Conservation (phyloP, 805 yeast species). For the Nakazawaea ambrosiae region DNA sequence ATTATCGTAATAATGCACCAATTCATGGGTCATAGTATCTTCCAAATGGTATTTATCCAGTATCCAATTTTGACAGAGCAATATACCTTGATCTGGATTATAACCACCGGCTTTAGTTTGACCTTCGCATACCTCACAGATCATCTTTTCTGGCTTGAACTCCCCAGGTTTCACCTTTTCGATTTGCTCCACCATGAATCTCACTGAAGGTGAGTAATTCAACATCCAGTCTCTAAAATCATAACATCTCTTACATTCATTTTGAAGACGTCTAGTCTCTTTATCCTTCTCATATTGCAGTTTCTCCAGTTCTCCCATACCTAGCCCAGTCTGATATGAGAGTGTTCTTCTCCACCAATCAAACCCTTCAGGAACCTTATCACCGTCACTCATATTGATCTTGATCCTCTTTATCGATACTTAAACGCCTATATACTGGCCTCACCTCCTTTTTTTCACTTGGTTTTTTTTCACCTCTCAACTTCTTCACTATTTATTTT, state of each 20-base stretch:
- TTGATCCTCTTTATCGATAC: too few relatives aligned
- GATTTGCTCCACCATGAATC: constrained; percentile 82
- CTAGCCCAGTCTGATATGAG: constrained; percentile 65
- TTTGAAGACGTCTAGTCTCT: constrained; percentile 32
- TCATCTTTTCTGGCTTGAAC: constrained; percentile 43
- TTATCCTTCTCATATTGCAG: constrained; percentile 51
- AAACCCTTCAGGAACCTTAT: constrained; percentile 24
- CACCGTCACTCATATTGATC: constrained; percentile 3
- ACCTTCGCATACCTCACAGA: constrained; percentile 81
- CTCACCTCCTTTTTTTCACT: neutral
- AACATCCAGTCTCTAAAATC: constrained; percentile 77
- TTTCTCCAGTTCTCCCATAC: constrained; percentile 44
- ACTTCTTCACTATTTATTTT: too few relatives aligned
- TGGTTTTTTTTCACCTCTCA: neutral
- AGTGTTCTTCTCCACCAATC: constrained; percentile 79
- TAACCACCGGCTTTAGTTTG: constrained; percentile 81
- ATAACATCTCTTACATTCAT: constrained; percentile 63
- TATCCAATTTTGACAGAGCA: constrained; percentile 80
- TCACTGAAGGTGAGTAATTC: constrained; percentile 73
- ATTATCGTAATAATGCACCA: constrained; percentile 90
- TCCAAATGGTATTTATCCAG: constrained; percentile 73
- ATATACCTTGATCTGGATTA: constrained; percentile 82
- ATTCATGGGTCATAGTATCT: constrained; percentile 87
- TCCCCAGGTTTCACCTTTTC: constrained; percentile 48
- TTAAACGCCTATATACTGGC: too few relatives aligned